Evolutionary conservation across 208 protist species (phyloP), one percentile per base, ranked within the genome.

Genomic region (Spironucleus salmonicida): DNA sequence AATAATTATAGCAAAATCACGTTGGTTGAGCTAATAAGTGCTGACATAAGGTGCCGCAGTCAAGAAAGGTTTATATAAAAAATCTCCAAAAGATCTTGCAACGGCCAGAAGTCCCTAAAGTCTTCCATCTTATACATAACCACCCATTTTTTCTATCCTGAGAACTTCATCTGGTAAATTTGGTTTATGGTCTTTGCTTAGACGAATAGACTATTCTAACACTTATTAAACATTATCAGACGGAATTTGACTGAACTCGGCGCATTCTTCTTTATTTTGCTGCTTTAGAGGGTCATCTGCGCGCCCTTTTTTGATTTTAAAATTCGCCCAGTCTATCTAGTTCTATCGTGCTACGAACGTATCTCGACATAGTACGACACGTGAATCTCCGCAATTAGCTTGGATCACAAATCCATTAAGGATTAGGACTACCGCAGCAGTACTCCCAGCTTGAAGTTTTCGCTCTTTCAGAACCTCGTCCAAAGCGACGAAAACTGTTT

Each of bases 311-410:
- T n/a, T n/a, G n/a, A n/a, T n/a, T n/a, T n/a, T n/a, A n/a, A n/a
- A n/a, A n/a, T n/a, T n/a, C n/a, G n/a, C n/a, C n/a, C n/a, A n/a
- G n/a, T n/a, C n/a, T n/a, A n/a, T n/a, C n/a, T n/a, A n/a, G n/a
- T n/a, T n/a, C 26, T 29, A n/a, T 27, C 29, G 7, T 13, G 29
- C 29, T 27, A 62, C 27, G 40, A 15, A 11, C 11, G 4, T 4
- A 38, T 66, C 53, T 9, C 75, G 23, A 38, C 4, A 42, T 2
- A 77, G 67, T 15, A 77, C 34, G 1, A 49, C 53, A 11, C 53
- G 39, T 9, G 75, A 77, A 58, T 77, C 75, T 1, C 75, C 75
- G 45, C 62, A 74, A 64, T 77, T 77, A n/a, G 53, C 53, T 1
- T 38, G 23, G 1, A 58, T 49, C 15, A 77, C n/a, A n/a, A 64